Conservation (phyloP, 1,139 yeast genomes). For the Torulaspora pretoriensis region DNA sequence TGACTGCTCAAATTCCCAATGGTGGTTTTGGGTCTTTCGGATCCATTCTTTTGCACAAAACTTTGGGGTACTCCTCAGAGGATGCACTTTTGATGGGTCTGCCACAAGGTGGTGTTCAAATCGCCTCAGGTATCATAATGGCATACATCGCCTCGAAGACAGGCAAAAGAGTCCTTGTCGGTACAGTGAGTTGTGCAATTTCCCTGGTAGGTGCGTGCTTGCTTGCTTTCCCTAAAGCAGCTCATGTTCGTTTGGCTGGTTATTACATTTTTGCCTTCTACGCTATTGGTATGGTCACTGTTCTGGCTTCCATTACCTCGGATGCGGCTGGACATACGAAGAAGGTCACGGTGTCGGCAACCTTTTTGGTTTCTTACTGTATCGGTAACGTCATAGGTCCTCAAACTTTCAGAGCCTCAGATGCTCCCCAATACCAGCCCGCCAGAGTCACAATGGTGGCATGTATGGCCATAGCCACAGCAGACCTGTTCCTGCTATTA, state of each 20-base stretch:
- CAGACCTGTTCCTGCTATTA: constrained; percentile 45
- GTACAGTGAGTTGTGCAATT: constrained; percentile 8
- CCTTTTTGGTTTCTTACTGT: constrained; percentile 44
- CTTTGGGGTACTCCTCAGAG: constrained; percentile 27
- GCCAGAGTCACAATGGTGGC: constrained; percentile 17
- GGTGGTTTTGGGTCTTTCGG: constrained; percentile 27
- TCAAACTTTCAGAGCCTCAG: constrained; percentile 42
- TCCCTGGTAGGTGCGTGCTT: constrained; percentile 10
- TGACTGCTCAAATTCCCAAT: constrained; percentile 30
- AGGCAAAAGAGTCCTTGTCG: constrained; percentile 9
- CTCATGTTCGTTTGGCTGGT: constrained; percentile 7
- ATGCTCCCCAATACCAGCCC: constrained; percentile 41
- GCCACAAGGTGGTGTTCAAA: constrained; percentile 13
- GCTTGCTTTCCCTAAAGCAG: constrained; percentile 10
- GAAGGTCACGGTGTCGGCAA: constrained; percentile 41
- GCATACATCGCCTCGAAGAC: constrained; percentile 9
- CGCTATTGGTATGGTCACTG: constrained; percentile 9
- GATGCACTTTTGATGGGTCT: constrained; percentile 11
- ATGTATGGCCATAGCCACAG: constrained; percentile 10
- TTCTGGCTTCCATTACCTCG: constrained; percentile 8
- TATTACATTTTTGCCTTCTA: constrained; percentile 6
- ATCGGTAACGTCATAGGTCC: constrained; percentile 50
- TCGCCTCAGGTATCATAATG: constrained; percentile 7
- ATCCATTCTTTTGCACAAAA: constrained; percentile 36
- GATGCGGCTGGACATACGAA: constrained; percentile 49